These are phyloP conservation scores for Ochetophila trinervis DNA, from an alignment of 306 rosid species.

Conservation along the genomic window DNA sequence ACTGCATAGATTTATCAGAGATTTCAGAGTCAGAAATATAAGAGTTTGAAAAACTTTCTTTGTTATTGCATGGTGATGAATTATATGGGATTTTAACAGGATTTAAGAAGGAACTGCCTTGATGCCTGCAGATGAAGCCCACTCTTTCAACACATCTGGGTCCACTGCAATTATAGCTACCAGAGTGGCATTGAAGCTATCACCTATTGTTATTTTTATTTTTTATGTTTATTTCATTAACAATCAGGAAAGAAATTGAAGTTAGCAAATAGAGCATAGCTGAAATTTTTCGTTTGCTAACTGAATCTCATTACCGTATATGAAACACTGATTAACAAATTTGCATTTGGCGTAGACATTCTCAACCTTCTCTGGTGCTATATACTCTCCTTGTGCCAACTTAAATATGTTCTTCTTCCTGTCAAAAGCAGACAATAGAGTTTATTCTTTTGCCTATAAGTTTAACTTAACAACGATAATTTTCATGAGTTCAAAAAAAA, in stretches of 20 bases:
- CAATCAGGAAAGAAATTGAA: conserved; percentile 17
- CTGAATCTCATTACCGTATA: conserved; percentile 62
- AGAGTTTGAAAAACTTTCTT: not conserved
- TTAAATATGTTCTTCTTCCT: conserved; percentile 95
- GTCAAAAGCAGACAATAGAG: not conserved
- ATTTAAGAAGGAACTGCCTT: conserved; percentile 32
- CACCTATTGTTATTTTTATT: conserved; percentile 37
- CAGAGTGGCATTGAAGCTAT: conserved; percentile 72
- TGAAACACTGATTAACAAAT: conserved; percentile 76
- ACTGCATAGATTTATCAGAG: conserved; percentile 39
- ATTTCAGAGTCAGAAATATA: not conserved
- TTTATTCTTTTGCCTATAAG: not conserved
- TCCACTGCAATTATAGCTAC: conserved; percentile 80
- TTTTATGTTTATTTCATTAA: too few relatives aligned
- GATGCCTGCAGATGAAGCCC: conserved; percentile 78
- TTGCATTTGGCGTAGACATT: conserved; percentile 78
- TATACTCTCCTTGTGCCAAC: conserved; percentile 96
- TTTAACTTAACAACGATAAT: not conserved
- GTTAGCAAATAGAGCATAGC: conserved; percentile 18
- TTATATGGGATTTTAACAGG: not conserved
- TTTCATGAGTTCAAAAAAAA: not conserved
- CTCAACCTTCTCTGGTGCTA: conserved; percentile 94
- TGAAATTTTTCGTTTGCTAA: not conserved
- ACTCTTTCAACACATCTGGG: conserved; percentile 57
- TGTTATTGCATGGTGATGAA: not conserved